These are phyloP conservation scores for Hirschfeldia incana DNA, from an alignment of 345 rosid genomes.

Conservation along the genomic window DNA sequence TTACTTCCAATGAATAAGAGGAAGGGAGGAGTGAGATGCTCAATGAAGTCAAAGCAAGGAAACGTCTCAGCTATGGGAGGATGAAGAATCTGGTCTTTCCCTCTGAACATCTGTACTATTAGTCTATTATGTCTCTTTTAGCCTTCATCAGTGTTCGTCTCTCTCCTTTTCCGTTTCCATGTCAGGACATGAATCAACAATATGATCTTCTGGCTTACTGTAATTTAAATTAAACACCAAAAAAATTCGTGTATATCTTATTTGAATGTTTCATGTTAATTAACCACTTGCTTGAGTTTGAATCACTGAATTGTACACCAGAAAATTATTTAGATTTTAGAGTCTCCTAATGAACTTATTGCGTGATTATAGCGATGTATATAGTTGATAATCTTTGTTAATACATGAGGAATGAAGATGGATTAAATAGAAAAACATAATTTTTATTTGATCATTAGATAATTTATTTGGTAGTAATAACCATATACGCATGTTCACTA, in stretches of 20 bases:
- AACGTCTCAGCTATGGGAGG: conserved; percentile 42
- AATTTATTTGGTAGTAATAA: neutral
- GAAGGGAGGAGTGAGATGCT: conserved; percentile 64
- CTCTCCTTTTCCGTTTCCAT: neutral
- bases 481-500: conserved; percentile 1
- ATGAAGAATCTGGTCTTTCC: conserved; percentile 90
- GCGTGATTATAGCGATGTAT: neutral
- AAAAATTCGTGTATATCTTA: neutral
- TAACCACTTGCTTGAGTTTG: neutral
- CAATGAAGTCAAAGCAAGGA: conserved; percentile 43
- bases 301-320: neutral
- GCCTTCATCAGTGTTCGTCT: conserved; percentile 17
- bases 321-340: neutral
- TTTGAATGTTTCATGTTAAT: neutral
- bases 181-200: conserved; percentile 28
- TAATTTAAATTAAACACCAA: conserved; percentile 11
- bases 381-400: neutral
- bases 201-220: conserved; percentile 27
- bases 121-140: neutral
- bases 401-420: neutral
- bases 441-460: conserved; percentile 20
- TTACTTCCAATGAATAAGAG: conserved; percentile 55
- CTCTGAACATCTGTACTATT: conserved; percentile 43
- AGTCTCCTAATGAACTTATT: neutral
- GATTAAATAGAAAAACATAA: neutral